Percentiles rank a stretch among this genome's conserved stretches.
Evolutionary conservation across 192 early-diverging fungal species (phyloP).

Genomic region (Haplosporangium gracile): DNA sequence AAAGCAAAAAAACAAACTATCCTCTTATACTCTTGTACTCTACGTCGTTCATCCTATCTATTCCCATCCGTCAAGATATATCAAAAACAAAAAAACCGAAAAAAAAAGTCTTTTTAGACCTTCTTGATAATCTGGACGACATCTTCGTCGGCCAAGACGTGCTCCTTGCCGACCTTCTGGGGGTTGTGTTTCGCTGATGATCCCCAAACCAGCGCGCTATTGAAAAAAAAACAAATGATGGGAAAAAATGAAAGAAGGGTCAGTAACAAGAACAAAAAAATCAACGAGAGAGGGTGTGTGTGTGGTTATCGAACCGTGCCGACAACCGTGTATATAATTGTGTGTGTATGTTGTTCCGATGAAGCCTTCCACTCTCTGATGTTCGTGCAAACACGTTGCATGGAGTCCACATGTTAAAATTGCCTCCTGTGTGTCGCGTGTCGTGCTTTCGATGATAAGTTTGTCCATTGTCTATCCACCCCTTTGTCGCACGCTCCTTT

Average conservation of each 20-base stretch:
- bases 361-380: no score
- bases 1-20: no score
- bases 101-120: slow-evolving; percentile 24
- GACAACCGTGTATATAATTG: no score
- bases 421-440: not conserved
- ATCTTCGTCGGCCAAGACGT: slow-evolving; percentile 93
- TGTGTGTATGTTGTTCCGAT: no score
- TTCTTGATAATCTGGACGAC: slow-evolving; percentile 92
- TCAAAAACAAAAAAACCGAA: not conserved
- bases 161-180: slow-evolving; percentile 98
- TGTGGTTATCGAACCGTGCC: no score
- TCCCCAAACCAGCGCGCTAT: slow-evolving; percentile 94
- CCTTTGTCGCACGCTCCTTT: not conserved
- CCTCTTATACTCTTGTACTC: not conserved
- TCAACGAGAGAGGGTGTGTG: no score
- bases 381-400: no score
- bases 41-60: not conserved
- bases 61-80: not conserved
- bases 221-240: slow-evolving; percentile 3
- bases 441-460: not conserved
- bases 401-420: no score
- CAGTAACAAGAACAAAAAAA: not conserved
- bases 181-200: slow-evolving; percentile 95
- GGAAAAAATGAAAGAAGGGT: not conserved
- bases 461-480: not conserved